phyloP scores from a whole-genome alignment of 2,329 filamentous ascomycete species.

The Thelonectria blattea region DNA sequence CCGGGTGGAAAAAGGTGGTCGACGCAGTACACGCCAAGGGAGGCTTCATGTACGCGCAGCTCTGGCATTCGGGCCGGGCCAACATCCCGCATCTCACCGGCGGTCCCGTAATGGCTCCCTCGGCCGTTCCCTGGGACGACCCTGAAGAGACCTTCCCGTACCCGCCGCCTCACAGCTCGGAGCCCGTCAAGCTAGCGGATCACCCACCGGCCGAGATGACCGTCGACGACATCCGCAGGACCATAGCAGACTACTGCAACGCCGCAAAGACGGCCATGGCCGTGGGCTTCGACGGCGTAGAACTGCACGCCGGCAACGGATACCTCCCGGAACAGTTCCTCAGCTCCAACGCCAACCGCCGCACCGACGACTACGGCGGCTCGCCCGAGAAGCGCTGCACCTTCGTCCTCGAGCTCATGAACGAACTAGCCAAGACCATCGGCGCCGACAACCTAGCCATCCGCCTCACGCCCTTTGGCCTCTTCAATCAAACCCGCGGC shows the following conservation, averaged over 20 bases:
- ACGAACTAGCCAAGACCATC: conserved; percentile 48
- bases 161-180: conserved; percentile 41
- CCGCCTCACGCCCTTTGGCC: conserved; percentile 54
- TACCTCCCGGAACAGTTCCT: conserved; percentile 50
- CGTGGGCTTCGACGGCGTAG: conserved; percentile 56
- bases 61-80: conserved; percentile 55
- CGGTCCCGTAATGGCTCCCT: conserved; percentile 44
- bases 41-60: conserved; percentile 65
- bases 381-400: conserved; percentile 45
- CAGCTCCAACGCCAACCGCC: conserved; percentile 44
- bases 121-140: conserved; percentile 53
- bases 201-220: conserved; percentile 43
- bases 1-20: conserved; percentile 64
- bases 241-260: conserved; percentile 38
- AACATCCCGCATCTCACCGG: conserved; percentile 48
- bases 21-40: conserved; percentile 67
- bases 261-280: conserved; percentile 55
- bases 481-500: conserved; percentile 58
- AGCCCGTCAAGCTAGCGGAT: conserved; percentile 48
- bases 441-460: conserved; percentile 54
- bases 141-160: conserved; percentile 49
- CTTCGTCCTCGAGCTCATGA: conserved; percentile 63
- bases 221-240: conserved; percentile 49
- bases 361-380: conserved; percentile 46
- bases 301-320: conserved; percentile 49